Base-by-base conservation (phyloP, 176 grass and related monocot species). In the Hyparrhenia diplandra region DNA sequence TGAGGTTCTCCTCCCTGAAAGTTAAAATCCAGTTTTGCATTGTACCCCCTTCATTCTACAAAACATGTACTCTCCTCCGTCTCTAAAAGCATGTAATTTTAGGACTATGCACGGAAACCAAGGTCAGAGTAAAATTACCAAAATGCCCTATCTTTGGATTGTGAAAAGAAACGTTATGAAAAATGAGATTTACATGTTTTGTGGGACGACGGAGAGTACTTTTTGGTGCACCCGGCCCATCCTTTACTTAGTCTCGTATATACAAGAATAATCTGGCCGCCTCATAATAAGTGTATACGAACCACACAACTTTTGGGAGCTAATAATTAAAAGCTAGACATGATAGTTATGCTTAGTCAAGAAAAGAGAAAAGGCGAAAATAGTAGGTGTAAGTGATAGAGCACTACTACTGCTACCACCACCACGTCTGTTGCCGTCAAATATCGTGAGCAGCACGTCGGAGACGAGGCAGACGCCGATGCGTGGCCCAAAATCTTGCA, bases 371-470 rank as follows among this genome's bases (percentile, higher is more conserved):
- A n/a, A n/a, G n/a, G n/a, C n/a, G 6, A 51, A 18, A 49, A 49
- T 24, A 17, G 25, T 45, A 45, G 28, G 23, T 55, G 76, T 76
- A 70, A 85, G 76, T 20, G 71, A 74, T 18, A 18, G 70, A 34
- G 21, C 23, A 21, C 40, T 59, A 69, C 28, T 30, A 18, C 20
- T 10, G 13, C 58, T 8, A 16, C 47, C 12, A 52, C 51, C 54
- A n/a, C n/a, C n/a, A n/a, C n/a, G 8, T 8, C 21, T 42, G 20
- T 76, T 70, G 54, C n/a, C 64, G 71, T 76, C 71, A 71, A 65
- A 46, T 46, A 37, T 83, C 83, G 72, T 77, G 13, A 23, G n/a
- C 76, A 30, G 65, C 57, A 89, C 87, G 73, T 37, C 65, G 78
- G 27, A 28, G 83, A 89, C 72, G n/a, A n/a, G n/a, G n/a, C 29